Percentiles rank a stretch among this genome's conserved stretches.
Evolutionary conservation across 139 green algal species (phyloP).

Genomic region (Picochlorum sp.): DNA sequence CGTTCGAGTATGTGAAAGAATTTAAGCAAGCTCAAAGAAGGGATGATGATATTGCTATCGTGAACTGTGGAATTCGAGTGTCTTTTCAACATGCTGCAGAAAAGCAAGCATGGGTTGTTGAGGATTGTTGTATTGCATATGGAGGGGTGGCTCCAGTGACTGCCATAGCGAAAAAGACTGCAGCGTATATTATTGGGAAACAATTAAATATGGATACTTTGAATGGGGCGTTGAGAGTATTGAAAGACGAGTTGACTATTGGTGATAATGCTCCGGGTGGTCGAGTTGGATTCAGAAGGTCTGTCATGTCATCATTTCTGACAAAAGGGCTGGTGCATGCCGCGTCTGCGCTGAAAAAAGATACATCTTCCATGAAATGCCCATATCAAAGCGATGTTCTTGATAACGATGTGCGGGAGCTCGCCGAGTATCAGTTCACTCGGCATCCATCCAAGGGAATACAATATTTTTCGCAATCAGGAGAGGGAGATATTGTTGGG

Average conservation of each 20-base stretch:
- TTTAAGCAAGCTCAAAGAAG: conserved; percentile 91
- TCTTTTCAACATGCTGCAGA: conserved; percentile 6
- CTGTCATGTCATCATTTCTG: conserved; percentile 81
- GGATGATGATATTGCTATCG: conserved; percentile 98
- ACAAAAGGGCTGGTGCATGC: conserved; percentile 62
- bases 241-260: conserved; percentile 71
- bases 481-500: conserved; percentile 55
- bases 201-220: conserved; percentile 48
- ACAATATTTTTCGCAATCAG: conserved; percentile 65
- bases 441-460: conserved; percentile 60
- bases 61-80: conserved; percentile 84
- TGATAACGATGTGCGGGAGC: conserved; percentile 18
- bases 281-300: conserved; percentile 81
- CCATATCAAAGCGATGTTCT: conserved; percentile 7
- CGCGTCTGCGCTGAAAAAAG: conserved; percentile 26
- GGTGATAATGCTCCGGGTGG: conserved; percentile 62
- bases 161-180: conserved; percentile 47
- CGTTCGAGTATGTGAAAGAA: conserved; percentile 81
- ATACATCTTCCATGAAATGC: conserved; percentile 9
- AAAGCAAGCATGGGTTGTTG: conserved; percentile 41
- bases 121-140: conserved; percentile 62
- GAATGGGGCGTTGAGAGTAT: conserved; percentile 42
- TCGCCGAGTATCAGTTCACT: conserved; percentile 31
- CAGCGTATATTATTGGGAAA: conserved; percentile 45
- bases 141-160: conserved; percentile 77